These are phyloP conservation scores for Kockiozyma suomiensis DNA, from an alignment of 805 yeast species.

Conservation along the genomic window DNA sequence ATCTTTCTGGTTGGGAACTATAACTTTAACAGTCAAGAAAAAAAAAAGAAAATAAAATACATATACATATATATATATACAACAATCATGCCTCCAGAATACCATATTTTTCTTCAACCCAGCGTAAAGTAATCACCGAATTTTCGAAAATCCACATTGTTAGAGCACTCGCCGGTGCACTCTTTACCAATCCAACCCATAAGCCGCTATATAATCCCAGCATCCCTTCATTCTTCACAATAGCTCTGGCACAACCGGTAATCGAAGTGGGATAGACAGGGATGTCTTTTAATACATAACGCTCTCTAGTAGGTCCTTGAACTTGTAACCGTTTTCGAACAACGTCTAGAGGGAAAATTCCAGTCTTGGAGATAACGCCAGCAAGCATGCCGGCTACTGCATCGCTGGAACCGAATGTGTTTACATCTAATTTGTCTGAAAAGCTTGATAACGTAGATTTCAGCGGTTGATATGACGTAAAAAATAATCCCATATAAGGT, in stretches of 20 bases:
- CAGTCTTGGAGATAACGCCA: conserved; percentile 70
- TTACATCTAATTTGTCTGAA: neutral
- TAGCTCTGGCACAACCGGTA: conserved; percentile 42
- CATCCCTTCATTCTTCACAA: conserved; percentile 60
- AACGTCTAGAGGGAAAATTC: conserved; percentile 85
- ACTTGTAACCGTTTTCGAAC: conserved; percentile 78
- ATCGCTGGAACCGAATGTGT: conserved; percentile 43
- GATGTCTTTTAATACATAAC: conserved; percentile 4
- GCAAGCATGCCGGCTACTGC: conserved; percentile 72
- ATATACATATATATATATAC: neutral
- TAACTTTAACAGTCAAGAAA: neutral
- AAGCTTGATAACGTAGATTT: neutral
- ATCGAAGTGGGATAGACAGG: conserved; percentile 37
- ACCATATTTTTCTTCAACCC: conserved; percentile 15
- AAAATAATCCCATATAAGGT: conserved; percentile 72
- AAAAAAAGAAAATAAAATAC: no score
- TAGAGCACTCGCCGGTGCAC: conserved; percentile 71
- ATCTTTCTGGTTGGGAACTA: conserved; percentile 23
- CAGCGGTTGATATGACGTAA: conserved; percentile 33
- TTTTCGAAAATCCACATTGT: conserved; percentile 67
- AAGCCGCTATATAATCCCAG: conserved; percentile 76
- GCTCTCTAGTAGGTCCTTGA: conserved; percentile 42
- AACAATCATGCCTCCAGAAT: conserved; percentile 1
- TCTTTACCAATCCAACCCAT: conserved; percentile 67
- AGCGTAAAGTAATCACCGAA: conserved; percentile 37